phyloP scores from a whole-genome alignment of 352 stramenopile species.

The Phytophthora syringae region DNA sequence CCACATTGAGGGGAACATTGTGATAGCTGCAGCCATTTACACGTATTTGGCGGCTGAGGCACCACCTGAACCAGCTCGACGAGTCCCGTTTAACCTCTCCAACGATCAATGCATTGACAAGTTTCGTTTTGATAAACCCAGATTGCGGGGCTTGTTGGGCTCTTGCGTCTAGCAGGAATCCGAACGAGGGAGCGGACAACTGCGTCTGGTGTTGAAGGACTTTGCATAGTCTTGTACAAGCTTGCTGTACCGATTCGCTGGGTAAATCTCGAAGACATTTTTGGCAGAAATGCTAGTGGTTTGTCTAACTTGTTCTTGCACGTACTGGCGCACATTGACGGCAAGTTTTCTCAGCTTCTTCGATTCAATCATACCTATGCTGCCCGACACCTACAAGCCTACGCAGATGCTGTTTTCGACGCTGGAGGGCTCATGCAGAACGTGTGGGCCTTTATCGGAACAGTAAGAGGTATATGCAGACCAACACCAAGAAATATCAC shows the following conservation, averaged over 20 bases:
- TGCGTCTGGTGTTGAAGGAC: slow-evolving; percentile 7
- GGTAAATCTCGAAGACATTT: slow-evolving; percentile 5
- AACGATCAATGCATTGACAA: slow-evolving; percentile 6
- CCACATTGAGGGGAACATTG: background rate
- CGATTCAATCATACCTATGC: slow-evolving; percentile 7
- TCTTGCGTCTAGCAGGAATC: slow-evolving; percentile 3
- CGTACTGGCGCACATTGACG: background rate
- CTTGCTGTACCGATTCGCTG: slow-evolving; percentile 8
- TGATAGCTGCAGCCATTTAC: background rate
- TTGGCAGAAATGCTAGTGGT: slow-evolving; percentile 5
- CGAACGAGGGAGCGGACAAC: background rate
- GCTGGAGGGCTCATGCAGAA: background rate
- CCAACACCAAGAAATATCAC: background rate
- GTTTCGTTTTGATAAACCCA: background rate
- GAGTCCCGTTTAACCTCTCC: background rate
- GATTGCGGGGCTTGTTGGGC: background rate
- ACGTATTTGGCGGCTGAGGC: background rate
- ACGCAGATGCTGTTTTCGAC: slow-evolving; percentile 19
- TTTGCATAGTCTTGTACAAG: slow-evolving; percentile 20
- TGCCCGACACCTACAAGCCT: slow-evolving; percentile 4
- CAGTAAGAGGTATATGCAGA: slow-evolving; percentile 17
- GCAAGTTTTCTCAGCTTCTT: background rate
- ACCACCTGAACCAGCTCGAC: background rate
- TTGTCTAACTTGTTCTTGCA: slow-evolving; percentile 24
- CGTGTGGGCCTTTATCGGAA: slow-evolving; percentile 23